Conservation (phyloP, 1,284 basidiomycete species). For the Sparassis latifolia region DNA sequence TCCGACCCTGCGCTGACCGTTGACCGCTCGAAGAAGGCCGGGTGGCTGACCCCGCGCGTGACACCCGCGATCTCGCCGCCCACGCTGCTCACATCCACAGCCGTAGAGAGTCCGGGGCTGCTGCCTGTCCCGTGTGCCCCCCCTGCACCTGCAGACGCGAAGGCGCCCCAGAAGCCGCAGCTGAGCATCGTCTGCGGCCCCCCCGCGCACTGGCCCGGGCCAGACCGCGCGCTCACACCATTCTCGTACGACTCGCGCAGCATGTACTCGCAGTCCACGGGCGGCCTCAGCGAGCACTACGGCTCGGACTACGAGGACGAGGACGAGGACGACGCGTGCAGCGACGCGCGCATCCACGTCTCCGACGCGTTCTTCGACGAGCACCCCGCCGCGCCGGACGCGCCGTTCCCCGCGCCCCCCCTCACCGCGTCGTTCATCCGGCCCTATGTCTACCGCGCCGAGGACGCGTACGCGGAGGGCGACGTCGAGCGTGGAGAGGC, state of each 20-base stretch:
- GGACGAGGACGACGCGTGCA: slow-evolving; percentile 2
- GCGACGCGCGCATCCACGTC: slow-evolving; percentile 38
- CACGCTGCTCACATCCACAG: neutral
- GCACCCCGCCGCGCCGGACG: slow-evolving; percentile 42
- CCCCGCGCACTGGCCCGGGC: neutral
- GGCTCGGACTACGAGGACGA: slow-evolving; percentile 9
- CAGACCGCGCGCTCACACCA: slow-evolving; percentile 1
- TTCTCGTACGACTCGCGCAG: slow-evolving; percentile 1
- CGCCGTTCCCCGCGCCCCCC: slow-evolving; percentile 35
- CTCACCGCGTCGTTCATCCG: slow-evolving; percentile 52
- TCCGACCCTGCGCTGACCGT: neutral
- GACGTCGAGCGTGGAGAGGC: slow-evolving; percentile 17
- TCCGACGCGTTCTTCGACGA: slow-evolving; percentile 60
- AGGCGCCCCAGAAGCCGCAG: slow-evolving; percentile 5
- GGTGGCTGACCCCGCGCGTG: no score
- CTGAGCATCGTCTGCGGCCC: slow-evolving; percentile 8
- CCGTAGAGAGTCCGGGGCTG: neutral
- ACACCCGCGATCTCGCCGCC: slow-evolving; percentile 3
- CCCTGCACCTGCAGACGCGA: neutral
- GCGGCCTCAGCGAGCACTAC: neutral
- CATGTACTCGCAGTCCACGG: neutral
- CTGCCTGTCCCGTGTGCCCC: neutral
- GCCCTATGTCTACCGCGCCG: slow-evolving; percentile 37
- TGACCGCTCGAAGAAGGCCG: neutral
- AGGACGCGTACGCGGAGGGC: slow-evolving; percentile 15